Percentiles rank a stretch among this genome's conserved stretches.
These are phyloP conservation scores for Trametes coccinea DNA, from an alignment of 768 basidiomycete genomes.

Conservation along the genomic window DNA sequence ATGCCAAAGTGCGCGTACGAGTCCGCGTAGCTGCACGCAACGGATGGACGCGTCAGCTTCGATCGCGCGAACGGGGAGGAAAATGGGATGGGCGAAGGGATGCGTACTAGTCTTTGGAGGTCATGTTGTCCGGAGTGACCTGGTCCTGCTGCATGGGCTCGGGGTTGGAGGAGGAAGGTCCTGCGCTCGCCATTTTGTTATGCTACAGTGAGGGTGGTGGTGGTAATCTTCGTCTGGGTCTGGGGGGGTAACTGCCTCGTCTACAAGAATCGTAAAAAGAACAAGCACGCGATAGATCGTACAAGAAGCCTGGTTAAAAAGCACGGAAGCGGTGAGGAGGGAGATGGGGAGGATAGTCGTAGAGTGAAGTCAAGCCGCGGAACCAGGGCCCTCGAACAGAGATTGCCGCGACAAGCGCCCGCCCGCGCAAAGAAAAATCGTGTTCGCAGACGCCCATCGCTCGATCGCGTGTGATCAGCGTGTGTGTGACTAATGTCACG, in stretches of 20 bases:
- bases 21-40: slow-evolving; percentile 78
- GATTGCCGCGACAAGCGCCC: slow-evolving; percentile 15
- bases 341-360: background rate
- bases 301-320: background rate
- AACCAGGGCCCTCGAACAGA: background rate
- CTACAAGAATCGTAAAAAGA: background rate
- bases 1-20: slow-evolving; percentile 97
- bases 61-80: slow-evolving; percentile 25
- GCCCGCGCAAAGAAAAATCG: slow-evolving; percentile 6
- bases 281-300: slow-evolving; percentile 2
- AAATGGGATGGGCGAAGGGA: slow-evolving; percentile 15
- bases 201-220: slow-evolving; percentile 10
- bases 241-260: background rate
- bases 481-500: background rate
- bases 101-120: slow-evolving; percentile 84
- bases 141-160: slow-evolving; percentile 28
- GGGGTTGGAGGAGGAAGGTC: slow-evolving; percentile 29
- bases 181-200: slow-evolving; percentile 30
- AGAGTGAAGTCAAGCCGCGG: slow-evolving; percentile 2
- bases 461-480: slow-evolving; percentile 17
- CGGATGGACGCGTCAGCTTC: too few species aligned
- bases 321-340: background rate
- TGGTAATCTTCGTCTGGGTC: background rate
- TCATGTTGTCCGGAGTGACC: slow-evolving; percentile 45
- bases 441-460: slow-evolving; percentile 1